phyloP scores from a whole-genome alignment of 1,284 basidiomycete species.

The Schizophyllum commune region DNA sequence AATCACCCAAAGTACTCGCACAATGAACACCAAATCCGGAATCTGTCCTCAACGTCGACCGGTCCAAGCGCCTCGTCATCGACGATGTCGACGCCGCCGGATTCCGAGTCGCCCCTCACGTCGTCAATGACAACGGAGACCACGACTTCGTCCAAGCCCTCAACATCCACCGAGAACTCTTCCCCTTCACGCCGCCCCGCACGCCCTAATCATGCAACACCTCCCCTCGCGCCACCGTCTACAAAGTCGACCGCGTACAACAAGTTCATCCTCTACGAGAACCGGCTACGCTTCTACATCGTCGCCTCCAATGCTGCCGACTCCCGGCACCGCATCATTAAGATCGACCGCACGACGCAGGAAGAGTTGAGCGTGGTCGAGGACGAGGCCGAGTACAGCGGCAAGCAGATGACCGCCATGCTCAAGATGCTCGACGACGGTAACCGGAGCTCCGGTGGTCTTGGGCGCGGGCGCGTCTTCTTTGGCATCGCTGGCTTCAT shows the following conservation, averaged over 20 bases:
- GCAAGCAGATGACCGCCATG: conserved; percentile 83
- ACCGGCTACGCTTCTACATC: conserved; percentile 80
- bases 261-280: conserved; percentile 91
- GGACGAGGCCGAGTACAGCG: conserved; percentile 83
- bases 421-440: conserved; percentile 94
- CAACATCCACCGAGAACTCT: not conserved
- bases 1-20: too few relatives aligned
- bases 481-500: conserved; percentile 85
- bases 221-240: not conserved
- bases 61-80: not conserved
- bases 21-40: not conserved
- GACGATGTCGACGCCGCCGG: not conserved
- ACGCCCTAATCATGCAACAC: too few relatives aligned
- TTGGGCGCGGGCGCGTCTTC: conserved; percentile 77
- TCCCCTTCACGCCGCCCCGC: not conserved
- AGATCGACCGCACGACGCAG: conserved; percentile 80
- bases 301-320: conserved; percentile 83
- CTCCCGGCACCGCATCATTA: conserved; percentile 82
- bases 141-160: not conserved
- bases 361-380: conserved; percentile 73
- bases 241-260: conserved; percentile 46
- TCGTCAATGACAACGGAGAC: not conserved
- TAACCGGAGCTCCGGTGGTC: conserved; percentile 80
- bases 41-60: not conserved
- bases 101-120: not conserved